Percentiles rank a stretch among this genome's conserved stretches.
Evolutionary conservation across 2,329 filamentous ascomycete species (phyloP).

Genomic region (Diaporthe capsici): DNA sequence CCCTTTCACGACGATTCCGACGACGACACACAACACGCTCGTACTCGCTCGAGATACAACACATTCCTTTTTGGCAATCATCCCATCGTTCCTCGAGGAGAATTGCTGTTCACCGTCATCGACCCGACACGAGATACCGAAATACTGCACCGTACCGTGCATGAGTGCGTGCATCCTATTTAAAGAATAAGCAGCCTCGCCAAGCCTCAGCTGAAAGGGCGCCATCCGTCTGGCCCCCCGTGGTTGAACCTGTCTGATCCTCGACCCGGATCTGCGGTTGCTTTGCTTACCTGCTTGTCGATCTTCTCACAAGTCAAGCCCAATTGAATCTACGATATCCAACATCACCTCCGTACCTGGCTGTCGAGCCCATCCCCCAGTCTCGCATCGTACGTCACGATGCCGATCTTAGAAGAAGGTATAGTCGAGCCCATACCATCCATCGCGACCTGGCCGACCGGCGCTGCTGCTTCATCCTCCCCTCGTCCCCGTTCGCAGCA

Average conservation of each 20-base stretch:
- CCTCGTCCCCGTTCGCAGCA: neutral
- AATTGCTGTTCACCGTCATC: neutral
- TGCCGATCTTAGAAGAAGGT: slow-evolving; percentile 35
- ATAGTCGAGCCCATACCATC: slow-evolving; percentile 6
- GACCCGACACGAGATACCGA: slow-evolving; percentile 8
- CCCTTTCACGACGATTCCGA: slow-evolving; percentile 30
- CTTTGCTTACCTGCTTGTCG: slow-evolving; percentile 35
- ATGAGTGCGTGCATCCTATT: slow-evolving; percentile 33
- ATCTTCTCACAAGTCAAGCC: slow-evolving; percentile 31
- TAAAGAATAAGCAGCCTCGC: slow-evolving; percentile 41
- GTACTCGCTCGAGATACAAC: slow-evolving; percentile 18
- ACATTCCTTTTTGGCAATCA: neutral
- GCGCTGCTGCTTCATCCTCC: neutral
- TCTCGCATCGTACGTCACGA: slow-evolving; percentile 33
- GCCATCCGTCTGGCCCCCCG: slow-evolving; percentile 14
- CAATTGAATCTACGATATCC: slow-evolving; percentile 1
- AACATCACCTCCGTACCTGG: neutral
- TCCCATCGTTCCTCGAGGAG: slow-evolving; percentile 19
- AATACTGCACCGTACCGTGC: slow-evolving; percentile 8
- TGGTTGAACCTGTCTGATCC: slow-evolving; percentile 38
- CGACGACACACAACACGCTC: neutral
- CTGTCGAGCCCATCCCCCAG: neutral
- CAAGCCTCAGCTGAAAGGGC: slow-evolving; percentile 37
- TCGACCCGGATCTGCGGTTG: slow-evolving; percentile 38
- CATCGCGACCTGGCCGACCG: neutral